Evolutionary conservation across 1,284 basidiomycete species (phyloP).

Genomic region (Ustilago loliicola): DNA sequence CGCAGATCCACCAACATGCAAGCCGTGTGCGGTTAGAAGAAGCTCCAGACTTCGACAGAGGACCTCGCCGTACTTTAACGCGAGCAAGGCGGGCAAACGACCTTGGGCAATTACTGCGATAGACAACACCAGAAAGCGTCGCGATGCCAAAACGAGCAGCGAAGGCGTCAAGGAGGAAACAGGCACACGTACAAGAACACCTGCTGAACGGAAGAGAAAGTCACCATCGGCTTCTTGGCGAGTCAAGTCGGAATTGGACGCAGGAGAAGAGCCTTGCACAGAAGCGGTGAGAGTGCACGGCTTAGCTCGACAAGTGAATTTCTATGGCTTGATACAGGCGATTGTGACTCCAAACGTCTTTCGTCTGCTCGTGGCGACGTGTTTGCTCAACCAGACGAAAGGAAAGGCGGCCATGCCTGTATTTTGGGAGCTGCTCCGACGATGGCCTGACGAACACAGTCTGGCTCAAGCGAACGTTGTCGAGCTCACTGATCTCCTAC

Average conservation of each 20-base stretch:
- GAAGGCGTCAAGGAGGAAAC: neutral
- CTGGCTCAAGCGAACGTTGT: conserved; percentile 25
- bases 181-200: neutral
- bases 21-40: conserved; percentile 7
- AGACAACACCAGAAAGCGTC: neutral
- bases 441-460: conserved; percentile 34
- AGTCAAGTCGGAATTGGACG: conserved; percentile 1
- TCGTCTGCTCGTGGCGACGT: conserved; percentile 42
- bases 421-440: conserved; percentile 35
- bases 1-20: neutral
- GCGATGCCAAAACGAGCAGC: neutral
- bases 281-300: conserved; percentile 36
- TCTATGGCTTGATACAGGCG: conserved; percentile 52
- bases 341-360: conserved; percentile 47
- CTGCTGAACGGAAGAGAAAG: neutral
- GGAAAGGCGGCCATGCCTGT: conserved; percentile 43
- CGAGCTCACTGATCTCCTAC: conserved; percentile 31
- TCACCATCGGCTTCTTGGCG: neutral
- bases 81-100: neutral
- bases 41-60: conserved; percentile 21
- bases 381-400: conserved; percentile 50
- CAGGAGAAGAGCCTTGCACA: neutral
- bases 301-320: conserved; percentile 26
- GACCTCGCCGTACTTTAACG: conserved; percentile 25
- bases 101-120: too few species aligned